Conservation (phyloP, 768 basidiomycete species). For the Boletales sp. region DNA sequence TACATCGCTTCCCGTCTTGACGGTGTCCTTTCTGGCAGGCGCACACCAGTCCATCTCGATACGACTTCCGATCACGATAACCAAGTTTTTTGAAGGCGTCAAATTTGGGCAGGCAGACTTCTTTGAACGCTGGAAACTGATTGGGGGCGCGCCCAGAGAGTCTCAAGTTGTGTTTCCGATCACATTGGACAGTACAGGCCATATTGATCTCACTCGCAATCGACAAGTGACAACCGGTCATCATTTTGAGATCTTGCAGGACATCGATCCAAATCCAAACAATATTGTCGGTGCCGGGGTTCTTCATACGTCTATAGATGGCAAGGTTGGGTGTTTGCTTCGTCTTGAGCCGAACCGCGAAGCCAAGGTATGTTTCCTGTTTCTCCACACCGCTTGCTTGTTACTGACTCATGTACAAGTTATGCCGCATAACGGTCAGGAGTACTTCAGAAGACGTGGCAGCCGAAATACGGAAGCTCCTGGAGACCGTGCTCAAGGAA, state of each 20-base stretch:
- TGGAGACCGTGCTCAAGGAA: constrained; percentile 38
- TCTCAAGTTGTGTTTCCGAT: constrained; percentile 87
- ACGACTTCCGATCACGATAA: constrained; percentile 80
- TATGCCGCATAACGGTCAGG: constrained; percentile 90
- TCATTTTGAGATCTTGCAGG: constrained; percentile 71
- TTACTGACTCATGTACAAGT: constrained; percentile 37
- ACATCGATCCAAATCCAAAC: constrained; percentile 90
- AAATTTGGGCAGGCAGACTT: constrained; percentile 80
- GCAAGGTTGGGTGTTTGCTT: constrained; percentile 93
- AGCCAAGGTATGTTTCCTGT: constrained; percentile 66
- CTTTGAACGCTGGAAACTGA: constrained; percentile 98
- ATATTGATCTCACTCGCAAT: constrained; percentile 72
- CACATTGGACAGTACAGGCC: constrained; percentile 56
- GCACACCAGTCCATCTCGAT: constrained; percentile 84
- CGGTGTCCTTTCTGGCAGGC: constrained; percentile 88
- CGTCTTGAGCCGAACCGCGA: constrained; percentile 93
- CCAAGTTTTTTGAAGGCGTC: constrained; percentile 93
- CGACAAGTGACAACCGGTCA: constrained; percentile 76
- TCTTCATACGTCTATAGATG: constrained; percentile 83
- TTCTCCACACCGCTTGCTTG: not conserved
- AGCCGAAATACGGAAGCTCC: constrained; percentile 55
- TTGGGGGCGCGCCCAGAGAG: constrained; percentile 93
- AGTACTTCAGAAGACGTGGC: constrained; percentile 94
- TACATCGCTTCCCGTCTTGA: constrained; percentile 68
- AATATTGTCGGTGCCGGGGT: constrained; percentile 97